Base-by-base conservation (phyloP, 495 filamentous ascomycete species). In the Massariosphaeria phaeospora region DNA sequence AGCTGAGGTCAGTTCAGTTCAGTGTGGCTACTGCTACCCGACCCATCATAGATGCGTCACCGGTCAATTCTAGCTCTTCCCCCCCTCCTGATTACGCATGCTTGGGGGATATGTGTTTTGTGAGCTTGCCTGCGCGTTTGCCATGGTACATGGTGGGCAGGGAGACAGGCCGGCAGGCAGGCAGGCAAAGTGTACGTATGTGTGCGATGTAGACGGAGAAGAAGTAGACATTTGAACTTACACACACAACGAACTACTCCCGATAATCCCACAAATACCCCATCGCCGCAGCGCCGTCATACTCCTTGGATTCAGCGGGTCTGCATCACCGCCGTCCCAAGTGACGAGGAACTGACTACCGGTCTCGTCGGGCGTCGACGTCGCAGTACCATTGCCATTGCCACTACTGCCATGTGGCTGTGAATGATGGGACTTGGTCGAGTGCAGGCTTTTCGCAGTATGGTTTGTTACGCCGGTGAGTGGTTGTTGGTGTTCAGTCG, bases 221-320 rank as follows among this genome's bases (percentile, higher is more conserved):
- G 24, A 40, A 40, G 6, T 40, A 26, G 10, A n/a, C n/a, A n/a
- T n/a, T n/a, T n/a, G n/a, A n/a, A 84, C 87, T 77, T 76, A 91
- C 88, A 96, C 91, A 69, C 87, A 91, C 43, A 94, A 72, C 11
- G 85, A 85, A 1, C 84, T 85, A 48, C 80, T 63, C 8, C 81
- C 82, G 10, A 88, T 76, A 58, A 96, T 85, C 20, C 76, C 56
- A 7, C 86, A 80, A 48, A 93, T 82, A n/a, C 84, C 25, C 91
- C 93, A 96, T 58, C 86, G 88, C 35, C 79, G 74, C 17, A 70
- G 64, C n/a, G 67, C 75, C n/a, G 69, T 73, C 76, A 87, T 84
- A 59, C 76, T 85, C 42, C 82, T 75, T 9, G 91, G 91, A 61
- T 83, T 84, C 69, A 76, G 52, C 0, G 86, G 82, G 68, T 96